phyloP scores from a whole-genome alignment of 495 filamentous ascomycete species.

The Hypoxylon rickii region DNA sequence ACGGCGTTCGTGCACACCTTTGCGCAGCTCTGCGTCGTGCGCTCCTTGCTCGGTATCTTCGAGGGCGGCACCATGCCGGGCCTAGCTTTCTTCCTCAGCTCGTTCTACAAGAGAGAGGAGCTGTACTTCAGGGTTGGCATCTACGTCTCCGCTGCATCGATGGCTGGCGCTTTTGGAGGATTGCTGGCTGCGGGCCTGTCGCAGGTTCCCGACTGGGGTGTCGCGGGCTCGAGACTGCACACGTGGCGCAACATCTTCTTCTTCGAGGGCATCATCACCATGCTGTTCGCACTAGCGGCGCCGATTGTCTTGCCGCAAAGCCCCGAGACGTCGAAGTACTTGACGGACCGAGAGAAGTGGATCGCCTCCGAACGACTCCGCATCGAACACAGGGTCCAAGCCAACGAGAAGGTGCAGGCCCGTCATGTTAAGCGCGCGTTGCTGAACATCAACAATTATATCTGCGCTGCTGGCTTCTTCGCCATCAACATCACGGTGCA shows the following conservation, averaged over 20 bases:
- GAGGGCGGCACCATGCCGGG: slow-evolving; percentile 61
- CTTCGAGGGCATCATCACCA: slow-evolving; percentile 64
- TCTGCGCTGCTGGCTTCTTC: slow-evolving; percentile 53
- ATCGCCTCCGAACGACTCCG: slow-evolving; percentile 48
- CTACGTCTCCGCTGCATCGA: slow-evolving; percentile 59
- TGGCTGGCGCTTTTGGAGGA: slow-evolving; percentile 62
- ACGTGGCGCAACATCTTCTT: slow-evolving; percentile 72
- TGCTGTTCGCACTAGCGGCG: slow-evolving; percentile 52
- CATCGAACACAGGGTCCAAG: slow-evolving; percentile 43
- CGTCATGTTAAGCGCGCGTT: slow-evolving; percentile 46
- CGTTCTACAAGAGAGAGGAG: slow-evolving; percentile 62
- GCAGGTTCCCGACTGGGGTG: slow-evolving; percentile 53
- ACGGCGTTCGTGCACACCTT: slow-evolving; percentile 52
- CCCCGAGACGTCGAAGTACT: slow-evolving; percentile 54
- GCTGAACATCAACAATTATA: slow-evolving; percentile 52
- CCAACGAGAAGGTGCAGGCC: slow-evolving; percentile 44
- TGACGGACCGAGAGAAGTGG: slow-evolving; percentile 55
- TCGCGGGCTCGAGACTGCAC: slow-evolving; percentile 49
- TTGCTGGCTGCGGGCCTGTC: slow-evolving; percentile 58
- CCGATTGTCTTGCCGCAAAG: slow-evolving; percentile 61
- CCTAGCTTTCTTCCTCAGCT: slow-evolving; percentile 59
- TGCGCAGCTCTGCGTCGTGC: slow-evolving; percentile 46
- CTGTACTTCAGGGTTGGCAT: slow-evolving; percentile 61
- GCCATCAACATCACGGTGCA: slow-evolving; percentile 59
- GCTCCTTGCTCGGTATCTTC: slow-evolving; percentile 56